These are phyloP conservation scores for Pterocarpus santalinus DNA, from an alignment of 306 rosid species.

Conservation along the genomic window DNA sequence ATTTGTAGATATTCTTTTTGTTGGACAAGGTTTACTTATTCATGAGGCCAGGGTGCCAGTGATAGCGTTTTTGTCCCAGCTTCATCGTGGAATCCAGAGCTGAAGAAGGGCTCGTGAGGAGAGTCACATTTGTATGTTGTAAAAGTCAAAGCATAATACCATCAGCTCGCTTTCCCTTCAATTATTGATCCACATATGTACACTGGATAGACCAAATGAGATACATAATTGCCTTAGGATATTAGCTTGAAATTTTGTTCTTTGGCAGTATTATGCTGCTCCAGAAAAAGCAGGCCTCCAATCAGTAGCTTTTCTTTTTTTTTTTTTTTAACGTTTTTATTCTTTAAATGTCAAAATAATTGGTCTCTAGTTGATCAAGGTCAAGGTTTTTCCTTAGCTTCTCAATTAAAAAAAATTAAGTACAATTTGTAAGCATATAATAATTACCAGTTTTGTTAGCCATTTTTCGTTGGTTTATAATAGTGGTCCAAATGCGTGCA, in stretches of 20 bases:
- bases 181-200: constrained; percentile 19
- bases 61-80: background rate
- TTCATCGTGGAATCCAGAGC: constrained; percentile 36
- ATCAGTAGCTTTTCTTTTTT: background rate
- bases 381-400: background rate
- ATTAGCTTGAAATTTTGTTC: background rate
- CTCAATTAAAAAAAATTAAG: background rate
- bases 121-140: constrained; percentile 1
- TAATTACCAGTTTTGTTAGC: background rate
- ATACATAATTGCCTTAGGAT: constrained; percentile 1
- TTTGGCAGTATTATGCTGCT: background rate
- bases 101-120: background rate
- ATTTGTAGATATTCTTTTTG: constrained; percentile 36
- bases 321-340: background rate
- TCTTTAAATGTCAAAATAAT: background rate
- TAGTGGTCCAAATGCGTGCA: background rate
- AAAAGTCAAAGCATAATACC: background rate
- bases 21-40: constrained; percentile 32
- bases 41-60: background rate
- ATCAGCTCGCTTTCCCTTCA: constrained; percentile 2
- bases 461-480: background rate
- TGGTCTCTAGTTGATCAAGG: background rate
- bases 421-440: background rate
- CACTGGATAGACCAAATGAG: constrained; percentile 2
- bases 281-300: background rate